These are phyloP conservation scores for Suaeda aralocaspica DNA, from an alignment of 148 eudicot genomes.

Conservation along the genomic window DNA sequence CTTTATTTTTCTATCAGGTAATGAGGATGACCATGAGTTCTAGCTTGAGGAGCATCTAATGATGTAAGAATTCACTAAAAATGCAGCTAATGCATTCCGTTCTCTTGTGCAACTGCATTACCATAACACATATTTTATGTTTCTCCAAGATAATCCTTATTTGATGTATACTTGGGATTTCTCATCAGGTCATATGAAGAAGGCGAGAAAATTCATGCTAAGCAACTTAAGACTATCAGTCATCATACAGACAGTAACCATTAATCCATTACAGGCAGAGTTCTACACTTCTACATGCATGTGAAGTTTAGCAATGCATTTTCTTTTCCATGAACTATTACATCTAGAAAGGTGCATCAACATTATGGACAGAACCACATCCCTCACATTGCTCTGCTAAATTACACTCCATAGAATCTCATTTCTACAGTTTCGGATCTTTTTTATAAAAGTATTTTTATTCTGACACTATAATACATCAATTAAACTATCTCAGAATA, in stretches of 20 bases:
- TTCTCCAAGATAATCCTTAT: background rate
- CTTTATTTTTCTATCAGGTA: background rate
- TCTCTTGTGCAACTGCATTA: background rate
- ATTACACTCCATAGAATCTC: background rate
- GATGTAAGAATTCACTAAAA: background rate
- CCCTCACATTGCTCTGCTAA: background rate
- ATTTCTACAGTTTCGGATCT: background rate
- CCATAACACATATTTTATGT: background rate
- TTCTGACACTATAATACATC: background rate
- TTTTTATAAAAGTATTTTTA: no score
- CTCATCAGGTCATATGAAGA: background rate
- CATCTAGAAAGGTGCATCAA: background rate
- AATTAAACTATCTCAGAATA: background rate
- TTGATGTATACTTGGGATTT: background rate
- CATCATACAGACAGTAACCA: background rate
- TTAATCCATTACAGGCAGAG: background rate
- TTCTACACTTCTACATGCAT: background rate
- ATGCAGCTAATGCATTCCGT: background rate
- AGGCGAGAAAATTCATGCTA: background rate
- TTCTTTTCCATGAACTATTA: background rate
- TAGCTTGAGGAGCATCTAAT: background rate
- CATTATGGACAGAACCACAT: background rate
- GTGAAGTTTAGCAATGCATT: background rate
- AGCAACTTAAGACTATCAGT: background rate
- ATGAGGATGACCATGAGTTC: background rate